These are phyloP conservation scores for Boletus tomentosulus DNA, from an alignment of 768 basidiomycete genomes.

Conservation along the genomic window DNA sequence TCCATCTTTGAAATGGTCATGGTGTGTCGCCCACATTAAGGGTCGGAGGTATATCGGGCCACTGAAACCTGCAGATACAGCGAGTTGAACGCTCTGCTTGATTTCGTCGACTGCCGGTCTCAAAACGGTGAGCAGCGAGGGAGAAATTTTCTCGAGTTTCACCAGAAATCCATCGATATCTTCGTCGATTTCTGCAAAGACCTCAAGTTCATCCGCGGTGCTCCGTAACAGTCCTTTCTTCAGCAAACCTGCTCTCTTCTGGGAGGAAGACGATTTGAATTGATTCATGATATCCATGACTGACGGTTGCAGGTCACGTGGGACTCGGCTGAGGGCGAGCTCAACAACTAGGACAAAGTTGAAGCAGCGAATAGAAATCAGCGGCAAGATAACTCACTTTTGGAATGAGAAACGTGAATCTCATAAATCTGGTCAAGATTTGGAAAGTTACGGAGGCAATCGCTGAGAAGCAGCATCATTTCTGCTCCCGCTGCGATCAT, in stretches of 20 bases:
- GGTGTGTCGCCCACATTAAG: slow-evolving; percentile 66
- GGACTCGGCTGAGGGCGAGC: slow-evolving; percentile 55
- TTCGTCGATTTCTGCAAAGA: slow-evolving; percentile 60
- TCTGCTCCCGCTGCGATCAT: slow-evolving; percentile 72
- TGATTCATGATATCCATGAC: slow-evolving; percentile 65
- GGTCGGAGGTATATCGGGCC: slow-evolving; percentile 67
- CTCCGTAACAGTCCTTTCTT: slow-evolving; percentile 68
- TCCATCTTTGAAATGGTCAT: slow-evolving; percentile 65
- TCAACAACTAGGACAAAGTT: slow-evolving; percentile 54
- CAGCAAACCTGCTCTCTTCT: slow-evolving; percentile 64
- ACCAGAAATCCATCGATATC: slow-evolving; percentile 55
- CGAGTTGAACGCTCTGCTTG: slow-evolving; percentile 56
- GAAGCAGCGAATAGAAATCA: background rate
- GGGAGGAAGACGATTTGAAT: slow-evolving; percentile 58
- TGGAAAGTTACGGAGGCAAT: slow-evolving; percentile 68
- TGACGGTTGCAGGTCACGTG: slow-evolving; percentile 48
- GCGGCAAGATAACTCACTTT: slow-evolving; percentile 43
- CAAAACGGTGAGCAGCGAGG: slow-evolving; percentile 46
- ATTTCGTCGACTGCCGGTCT: slow-evolving; percentile 56
- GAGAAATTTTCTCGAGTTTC: slow-evolving; percentile 58
- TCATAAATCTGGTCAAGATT: slow-evolving; percentile 65
- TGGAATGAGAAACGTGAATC: slow-evolving; percentile 75
- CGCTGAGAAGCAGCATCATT: slow-evolving; percentile 61
- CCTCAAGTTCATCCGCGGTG: slow-evolving; percentile 70
- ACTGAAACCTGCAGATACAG: slow-evolving; percentile 56